phyloP scores from a whole-genome alignment of 2,329 filamentous ascomycete species.

The Epichloe elymi region DNA sequence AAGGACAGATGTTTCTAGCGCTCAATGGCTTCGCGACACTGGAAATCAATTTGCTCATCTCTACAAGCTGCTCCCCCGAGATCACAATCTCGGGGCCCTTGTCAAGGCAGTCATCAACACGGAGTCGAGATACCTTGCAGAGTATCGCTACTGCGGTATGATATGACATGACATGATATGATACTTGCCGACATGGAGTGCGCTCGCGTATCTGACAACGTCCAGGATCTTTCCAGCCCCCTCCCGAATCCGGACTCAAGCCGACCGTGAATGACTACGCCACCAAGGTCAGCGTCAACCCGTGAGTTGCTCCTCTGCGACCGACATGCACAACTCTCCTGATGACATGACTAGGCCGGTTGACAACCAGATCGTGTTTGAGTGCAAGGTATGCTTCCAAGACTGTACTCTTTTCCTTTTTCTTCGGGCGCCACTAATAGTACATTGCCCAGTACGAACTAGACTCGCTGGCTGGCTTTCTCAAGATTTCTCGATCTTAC shows the following conservation, averaged over 20 bases:
- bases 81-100: constrained; percentile 49
- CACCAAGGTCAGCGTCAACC: constrained; percentile 12
- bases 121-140: constrained; percentile 53
- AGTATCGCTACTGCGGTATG: constrained; percentile 56
- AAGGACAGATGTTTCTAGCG: constrained; percentile 4
- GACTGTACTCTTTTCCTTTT: background rate
- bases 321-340: background rate
- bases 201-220: background rate
- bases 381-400: constrained; percentile 13
- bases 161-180: too few relatives aligned
- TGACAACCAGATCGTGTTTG: constrained; percentile 14
- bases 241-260: constrained; percentile 49
- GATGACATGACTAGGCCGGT: constrained; percentile 9
- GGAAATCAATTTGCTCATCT: constrained; percentile 62
- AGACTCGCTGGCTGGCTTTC: constrained; percentile 74
- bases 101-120: constrained; percentile 61
- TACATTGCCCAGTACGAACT: constrained; percentile 55
- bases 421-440: background rate
- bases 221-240: constrained; percentile 72
- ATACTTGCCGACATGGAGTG: background rate
- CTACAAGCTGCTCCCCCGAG: constrained; percentile 41
- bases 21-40: constrained; percentile 68
- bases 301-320: constrained; percentile 6
- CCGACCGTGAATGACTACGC: constrained; percentile 14
- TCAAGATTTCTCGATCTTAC: constrained; percentile 70